Conservation (phyloP, 1,139 yeast genomes). For the Yamadazyma dushanensis region DNA sequence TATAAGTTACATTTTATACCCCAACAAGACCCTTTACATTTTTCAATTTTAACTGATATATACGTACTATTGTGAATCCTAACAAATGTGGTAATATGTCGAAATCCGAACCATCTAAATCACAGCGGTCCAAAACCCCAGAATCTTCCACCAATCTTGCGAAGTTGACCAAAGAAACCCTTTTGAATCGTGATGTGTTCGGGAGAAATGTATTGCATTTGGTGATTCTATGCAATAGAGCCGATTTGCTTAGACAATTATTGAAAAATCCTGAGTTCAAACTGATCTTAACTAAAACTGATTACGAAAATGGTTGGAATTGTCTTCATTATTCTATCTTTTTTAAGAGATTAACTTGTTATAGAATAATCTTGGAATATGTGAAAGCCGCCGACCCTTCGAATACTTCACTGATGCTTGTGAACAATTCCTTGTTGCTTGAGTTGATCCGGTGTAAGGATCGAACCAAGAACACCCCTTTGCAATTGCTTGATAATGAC, state of each 20-base stretch:
- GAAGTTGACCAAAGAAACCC: constrained; percentile 40
- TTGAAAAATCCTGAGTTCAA: constrained; percentile 46
- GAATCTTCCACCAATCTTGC: constrained; percentile 15
- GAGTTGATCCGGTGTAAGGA: constrained; percentile 61
- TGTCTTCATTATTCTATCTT: constrained; percentile 70
- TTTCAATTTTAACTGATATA: too few species aligned
- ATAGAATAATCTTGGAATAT: constrained; percentile 47
- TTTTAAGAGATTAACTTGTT: constrained; percentile 58
- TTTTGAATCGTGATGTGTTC: constrained; percentile 61
- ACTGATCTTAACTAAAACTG: constrained; percentile 44
- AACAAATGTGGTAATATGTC: constrained; percentile 1
- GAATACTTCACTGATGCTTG: constrained; percentile 18
- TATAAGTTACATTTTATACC: too few species aligned
- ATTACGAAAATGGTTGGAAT: constrained; percentile 83
- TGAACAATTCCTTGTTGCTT: constrained; percentile 23
- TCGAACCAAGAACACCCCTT: constrained; percentile 63
- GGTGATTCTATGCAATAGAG: constrained; percentile 52
- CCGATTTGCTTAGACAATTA: constrained; percentile 45
- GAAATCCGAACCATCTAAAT: not conserved
- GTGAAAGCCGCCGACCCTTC: constrained; percentile 16
- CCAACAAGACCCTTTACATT: too few species aligned
- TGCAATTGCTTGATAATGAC: constrained; percentile 54
- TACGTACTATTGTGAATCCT: too few species aligned
- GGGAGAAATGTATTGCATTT: constrained; percentile 72
- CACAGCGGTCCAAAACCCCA: not conserved